Evolutionary conservation across 2,329 filamentous ascomycete species (phyloP).

Genomic region (Gremmenia infestans): DNA sequence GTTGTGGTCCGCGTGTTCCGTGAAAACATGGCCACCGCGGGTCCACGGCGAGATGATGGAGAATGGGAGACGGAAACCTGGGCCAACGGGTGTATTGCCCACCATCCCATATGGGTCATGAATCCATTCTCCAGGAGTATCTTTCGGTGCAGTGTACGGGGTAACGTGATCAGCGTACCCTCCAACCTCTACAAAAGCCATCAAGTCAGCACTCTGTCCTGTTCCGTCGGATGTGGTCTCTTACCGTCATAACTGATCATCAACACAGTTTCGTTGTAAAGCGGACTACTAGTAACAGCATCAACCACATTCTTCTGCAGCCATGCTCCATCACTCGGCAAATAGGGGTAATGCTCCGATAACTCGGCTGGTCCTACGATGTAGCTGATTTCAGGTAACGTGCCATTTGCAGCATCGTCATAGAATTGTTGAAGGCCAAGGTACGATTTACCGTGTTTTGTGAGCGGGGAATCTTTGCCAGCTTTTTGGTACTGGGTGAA

Average conservation of each 20-base stretch:
- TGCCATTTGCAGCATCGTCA: conserved; percentile 44
- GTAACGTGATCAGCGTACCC: conserved; percentile 48
- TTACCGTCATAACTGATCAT: conserved; percentile 44
- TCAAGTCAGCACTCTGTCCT: conserved; percentile 41
- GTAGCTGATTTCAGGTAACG: conserved; percentile 45
- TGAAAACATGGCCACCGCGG: conserved; percentile 48
- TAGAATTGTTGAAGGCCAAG: conserved; percentile 20
- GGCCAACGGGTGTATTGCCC: conserved; percentile 39
- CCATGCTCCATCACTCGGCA: conserved; percentile 48
- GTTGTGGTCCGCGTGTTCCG: conserved; percentile 49
- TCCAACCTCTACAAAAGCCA: conserved; percentile 43
- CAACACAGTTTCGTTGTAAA: conserved; percentile 43
- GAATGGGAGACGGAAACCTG: conserved; percentile 47
- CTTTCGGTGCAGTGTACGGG: conserved; percentile 44
- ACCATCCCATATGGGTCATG: conserved; percentile 40
- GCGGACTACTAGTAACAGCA: conserved; percentile 44
- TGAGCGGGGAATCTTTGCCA: conserved; percentile 31
- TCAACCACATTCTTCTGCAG: conserved; percentile 46
- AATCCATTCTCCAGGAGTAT: conserved; percentile 50
- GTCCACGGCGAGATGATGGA: conserved; percentile 53
- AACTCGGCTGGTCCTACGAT: conserved; percentile 45
- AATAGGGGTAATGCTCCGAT: conserved; percentile 48
- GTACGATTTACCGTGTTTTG: conserved; percentile 35
- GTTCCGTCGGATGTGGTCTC: conserved; percentile 38
- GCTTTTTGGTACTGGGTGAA: conserved; percentile 41